Conservation (phyloP, 176 grass and related monocot genomes). For the Oryza meyeriana region DNA sequence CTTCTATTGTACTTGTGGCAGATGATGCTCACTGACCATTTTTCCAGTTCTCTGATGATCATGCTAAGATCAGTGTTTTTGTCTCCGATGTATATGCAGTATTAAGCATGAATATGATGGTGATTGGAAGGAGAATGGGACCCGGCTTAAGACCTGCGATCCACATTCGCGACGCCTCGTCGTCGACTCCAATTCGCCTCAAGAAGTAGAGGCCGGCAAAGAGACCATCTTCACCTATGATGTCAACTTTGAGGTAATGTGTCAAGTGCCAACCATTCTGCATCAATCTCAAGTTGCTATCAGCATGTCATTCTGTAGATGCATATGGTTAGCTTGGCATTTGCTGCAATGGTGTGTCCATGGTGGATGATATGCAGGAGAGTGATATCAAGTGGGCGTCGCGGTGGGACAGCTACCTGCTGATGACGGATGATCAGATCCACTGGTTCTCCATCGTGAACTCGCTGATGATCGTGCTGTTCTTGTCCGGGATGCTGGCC, state of each 20-base stretch:
- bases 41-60: background rate
- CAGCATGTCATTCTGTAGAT: background rate
- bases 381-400: constrained; percentile 89
- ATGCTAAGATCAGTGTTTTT: background rate
- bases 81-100: constrained; percentile 30
- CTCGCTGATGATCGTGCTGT: constrained; percentile 88
- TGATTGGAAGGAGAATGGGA: constrained; percentile 54
- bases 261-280: background rate
- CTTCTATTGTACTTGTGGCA: background rate
- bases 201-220: constrained; percentile 64
- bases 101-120: constrained; percentile 74
- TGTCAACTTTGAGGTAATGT: constrained; percentile 64
- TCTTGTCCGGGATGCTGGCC: constrained; percentile 89
- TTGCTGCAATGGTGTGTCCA: background rate
- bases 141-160: constrained; percentile 60
- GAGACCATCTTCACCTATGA: constrained; percentile 78
- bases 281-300: background rate
- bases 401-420: constrained; percentile 93
- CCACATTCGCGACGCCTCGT: constrained; percentile 57
- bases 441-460: constrained; percentile 95
- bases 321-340: background rate
- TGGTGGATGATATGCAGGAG: constrained; percentile 47
- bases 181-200: constrained; percentile 57
- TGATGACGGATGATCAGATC: constrained; percentile 93
- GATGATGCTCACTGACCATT: background rate